Base-by-base conservation (phyloP, 2,329 filamentous ascomycete genomes). In the Sclerotinia borealis region DNA sequence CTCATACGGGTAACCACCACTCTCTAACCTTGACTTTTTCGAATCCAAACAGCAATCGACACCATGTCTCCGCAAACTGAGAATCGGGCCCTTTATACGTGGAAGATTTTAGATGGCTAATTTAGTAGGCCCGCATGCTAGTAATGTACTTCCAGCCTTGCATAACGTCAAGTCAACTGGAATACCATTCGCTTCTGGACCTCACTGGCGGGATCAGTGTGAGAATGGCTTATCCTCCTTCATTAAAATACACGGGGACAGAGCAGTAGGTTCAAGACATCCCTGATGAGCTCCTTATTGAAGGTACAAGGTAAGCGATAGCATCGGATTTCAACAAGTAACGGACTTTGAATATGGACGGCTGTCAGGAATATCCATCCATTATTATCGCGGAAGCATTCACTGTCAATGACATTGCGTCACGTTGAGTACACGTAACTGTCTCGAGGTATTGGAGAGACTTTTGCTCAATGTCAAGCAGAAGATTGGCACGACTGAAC, bases 171-270 rank as follows among this genome's bases (percentile, higher is more conserved):
- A 77, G 37, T 78, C 77, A 39, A 84, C 80, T 0, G 83, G 80
- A 2, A 80, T 88, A 31, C 85, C 85, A 1, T 77, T 87, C 8
- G 58, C 74, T 0, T 78, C 78, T 13, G 85, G 84, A 0, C 84
- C 85, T 0, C 74, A 75, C 27, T 82, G 80, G 79, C 69, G 77
- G 64, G 79, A 79, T 69, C 76, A 76, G 45, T 84, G 81, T 69
- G 77, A 78, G 39, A 31, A 5, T 36, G 55, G 69, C 67, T 8
- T 66, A 70, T 64, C 69, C 70, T 64, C 69, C 25, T 15, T 3
- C 5, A 68, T 72, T 63, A 63, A 66, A 5, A 64, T 68, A 15
- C 70, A 70, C 45, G 72, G 67, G 66, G 51, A 68, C 39, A 54
- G 66, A 37, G 61, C 34, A 11, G 48, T 65, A 7, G 64, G 68